Conservation (phyloP, 1,284 basidiomycete species). For the Fomitopsis palustris region DNA sequence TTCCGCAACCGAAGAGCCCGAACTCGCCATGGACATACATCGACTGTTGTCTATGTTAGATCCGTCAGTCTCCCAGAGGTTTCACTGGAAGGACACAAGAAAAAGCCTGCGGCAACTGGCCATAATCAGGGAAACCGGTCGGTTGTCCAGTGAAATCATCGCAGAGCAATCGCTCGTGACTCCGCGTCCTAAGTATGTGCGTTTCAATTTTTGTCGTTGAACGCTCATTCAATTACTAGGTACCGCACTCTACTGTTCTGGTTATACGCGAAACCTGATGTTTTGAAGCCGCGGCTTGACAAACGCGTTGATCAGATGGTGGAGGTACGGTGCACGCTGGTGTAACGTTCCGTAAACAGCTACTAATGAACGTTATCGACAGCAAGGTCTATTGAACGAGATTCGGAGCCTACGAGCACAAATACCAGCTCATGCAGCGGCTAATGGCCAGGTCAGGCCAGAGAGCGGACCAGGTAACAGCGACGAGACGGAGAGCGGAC, state of each 20-base stretch:
- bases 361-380: not conserved
- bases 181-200: constrained; percentile 45
- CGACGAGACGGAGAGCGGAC: not conserved
- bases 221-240: constrained; percentile 34
- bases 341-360: not conserved
- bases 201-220: too few species aligned
- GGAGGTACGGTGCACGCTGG: constrained; percentile 45
- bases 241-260: constrained; percentile 88
- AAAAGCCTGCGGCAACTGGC: constrained; percentile 84
- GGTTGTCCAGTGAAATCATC: constrained; percentile 68
- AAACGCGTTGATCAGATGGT: constrained; percentile 89
- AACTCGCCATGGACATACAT: constrained; percentile 61
- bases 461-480: not conserved
- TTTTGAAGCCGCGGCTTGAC: constrained; percentile 71
- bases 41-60: constrained; percentile 72
- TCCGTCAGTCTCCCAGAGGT: constrained; percentile 72
- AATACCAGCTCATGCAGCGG: constrained; percentile 18
- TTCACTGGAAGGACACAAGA: constrained; percentile 95
- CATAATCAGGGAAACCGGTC: constrained; percentile 75
- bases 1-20: constrained; percentile 47
- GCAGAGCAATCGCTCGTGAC: constrained; percentile 52
- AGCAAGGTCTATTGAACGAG: constrained; percentile 87
- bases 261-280: constrained; percentile 77
- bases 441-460: not conserved
- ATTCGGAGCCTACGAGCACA: constrained; percentile 52